These are phyloP conservation scores for Intubia oerlemansii DNA, from an alignment of 2,329 filamentous ascomycete species.

Conservation along the genomic window DNA sequence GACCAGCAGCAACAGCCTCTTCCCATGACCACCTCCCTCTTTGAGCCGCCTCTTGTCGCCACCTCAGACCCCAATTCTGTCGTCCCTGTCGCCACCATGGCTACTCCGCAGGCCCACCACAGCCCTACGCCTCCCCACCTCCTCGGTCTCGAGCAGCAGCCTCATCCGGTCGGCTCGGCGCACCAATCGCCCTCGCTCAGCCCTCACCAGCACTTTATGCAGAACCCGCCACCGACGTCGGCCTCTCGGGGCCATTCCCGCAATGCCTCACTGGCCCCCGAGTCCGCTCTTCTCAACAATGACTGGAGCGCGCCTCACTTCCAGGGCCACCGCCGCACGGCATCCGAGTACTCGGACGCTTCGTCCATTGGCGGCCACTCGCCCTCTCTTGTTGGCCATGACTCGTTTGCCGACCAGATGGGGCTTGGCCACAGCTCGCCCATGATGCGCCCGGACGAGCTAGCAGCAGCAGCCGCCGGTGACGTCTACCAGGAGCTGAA, in stretches of 20 bases:
- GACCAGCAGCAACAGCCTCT: too few relatives aligned
- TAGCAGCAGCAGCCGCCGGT: conserved; percentile 18
- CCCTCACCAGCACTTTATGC: conserved; percentile 33
- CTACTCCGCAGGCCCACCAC: conserved; percentile 31
- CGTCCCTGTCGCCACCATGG: too few relatives aligned
- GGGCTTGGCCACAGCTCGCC: conserved; percentile 52
- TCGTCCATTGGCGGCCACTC: conserved; percentile 62
- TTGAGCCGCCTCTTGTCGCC: conserved; percentile 21
- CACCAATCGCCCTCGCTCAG: conserved; percentile 36
- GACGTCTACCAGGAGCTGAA: conserved; percentile 55
- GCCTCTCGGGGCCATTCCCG: conserved; percentile 22
- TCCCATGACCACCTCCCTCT: conserved; percentile 40
- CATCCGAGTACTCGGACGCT: conserved; percentile 84
- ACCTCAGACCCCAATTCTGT: conserved; percentile 25
- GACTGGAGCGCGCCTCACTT: conserved; percentile 40
- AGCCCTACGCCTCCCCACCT: conserved; percentile 32
- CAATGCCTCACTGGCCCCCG: conserved; percentile 33
- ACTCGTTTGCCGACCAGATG: conserved; percentile 64
- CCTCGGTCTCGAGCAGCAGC: conserved; percentile 23
- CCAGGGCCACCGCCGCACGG: conserved; percentile 60
- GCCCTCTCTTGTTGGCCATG: conserved; percentile 57
- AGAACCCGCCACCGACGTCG: conserved; percentile 11
- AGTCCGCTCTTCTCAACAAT: conserved; percentile 33
- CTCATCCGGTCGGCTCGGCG: conserved; percentile 16
- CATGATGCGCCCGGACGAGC: conserved; percentile 52